phyloP scores from a whole-genome alignment of 768 basidiomycete genomes.

The Galerina marginata region DNA sequence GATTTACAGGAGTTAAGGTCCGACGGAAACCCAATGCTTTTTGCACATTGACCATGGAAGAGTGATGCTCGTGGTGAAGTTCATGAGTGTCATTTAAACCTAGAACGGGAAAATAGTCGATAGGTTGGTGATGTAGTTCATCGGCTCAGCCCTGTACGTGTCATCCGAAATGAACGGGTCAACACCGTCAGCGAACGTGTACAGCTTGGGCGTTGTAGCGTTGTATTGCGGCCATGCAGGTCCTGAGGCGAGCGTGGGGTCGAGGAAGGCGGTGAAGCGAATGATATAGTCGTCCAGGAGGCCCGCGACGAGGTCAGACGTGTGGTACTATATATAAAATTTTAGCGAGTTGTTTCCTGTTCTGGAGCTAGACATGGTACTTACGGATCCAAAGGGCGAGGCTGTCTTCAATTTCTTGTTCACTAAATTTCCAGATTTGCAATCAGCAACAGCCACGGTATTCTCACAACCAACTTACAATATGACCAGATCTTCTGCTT shows the following conservation, averaged over 20 bases:
- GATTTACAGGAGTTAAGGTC: too few species aligned
- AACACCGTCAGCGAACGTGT: slow-evolving; percentile 1
- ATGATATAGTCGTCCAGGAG: slow-evolving; percentile 50
- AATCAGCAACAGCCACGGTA: background rate
- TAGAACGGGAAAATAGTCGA: background rate
- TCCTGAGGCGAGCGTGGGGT: slow-evolving; percentile 41
- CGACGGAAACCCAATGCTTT: too few species aligned
- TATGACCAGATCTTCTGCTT: slow-evolving; percentile 52
- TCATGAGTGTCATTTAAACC: too few species aligned
- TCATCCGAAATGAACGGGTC: background rate
- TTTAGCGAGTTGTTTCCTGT: background rate
- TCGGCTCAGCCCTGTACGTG: slow-evolving; percentile 1
- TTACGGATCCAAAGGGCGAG: background rate
- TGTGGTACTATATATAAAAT: background rate
- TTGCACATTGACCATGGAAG: too few species aligned
- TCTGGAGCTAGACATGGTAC: background rate
- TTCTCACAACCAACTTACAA: slow-evolving; percentile 30
- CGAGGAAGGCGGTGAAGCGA: slow-evolving; percentile 46
- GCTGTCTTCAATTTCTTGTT: background rate
- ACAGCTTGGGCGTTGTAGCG: background rate
- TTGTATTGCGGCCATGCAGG: slow-evolving; percentile 1
- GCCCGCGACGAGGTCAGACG: slow-evolving; percentile 11
- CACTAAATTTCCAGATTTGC: background rate
- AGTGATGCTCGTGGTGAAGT: too few species aligned
- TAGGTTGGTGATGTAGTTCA: background rate